phyloP scores from a whole-genome alignment of 257 asterid species.

The Agastache rugosa region DNA sequence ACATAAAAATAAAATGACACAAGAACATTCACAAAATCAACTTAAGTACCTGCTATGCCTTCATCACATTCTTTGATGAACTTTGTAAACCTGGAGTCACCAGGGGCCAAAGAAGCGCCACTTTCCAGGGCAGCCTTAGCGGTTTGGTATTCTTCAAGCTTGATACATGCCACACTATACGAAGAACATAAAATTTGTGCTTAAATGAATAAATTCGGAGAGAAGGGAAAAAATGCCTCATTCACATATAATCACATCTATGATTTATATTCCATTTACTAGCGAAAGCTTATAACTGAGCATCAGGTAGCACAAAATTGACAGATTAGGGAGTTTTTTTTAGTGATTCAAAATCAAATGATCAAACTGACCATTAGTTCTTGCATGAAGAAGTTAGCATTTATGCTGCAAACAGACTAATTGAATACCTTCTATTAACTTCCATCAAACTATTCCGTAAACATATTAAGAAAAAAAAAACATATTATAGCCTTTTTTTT shows the following conservation, averaged over 20 bases:
- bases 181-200: slow-evolving; percentile 10
- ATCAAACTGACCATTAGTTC: not conserved
- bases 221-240: not conserved
- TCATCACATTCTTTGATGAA: slow-evolving; percentile 76
- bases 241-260: slow-evolving; percentile 2
- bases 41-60: slow-evolving; percentile 65
- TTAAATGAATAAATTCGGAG: not conserved
- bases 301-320: slow-evolving; percentile 11
- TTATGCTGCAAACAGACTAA: slow-evolving; percentile 1
- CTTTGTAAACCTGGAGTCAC: slow-evolving; percentile 63
- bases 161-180: slow-evolving; percentile 75
- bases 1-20: not conserved
- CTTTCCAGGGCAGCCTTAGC: slow-evolving; percentile 77
- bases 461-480: not conserved
- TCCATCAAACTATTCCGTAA: slow-evolving; percentile 9
- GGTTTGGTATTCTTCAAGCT: slow-evolving; percentile 91
- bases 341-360: not conserved
- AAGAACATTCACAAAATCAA: not conserved
- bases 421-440: not conserved
- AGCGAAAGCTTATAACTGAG: not conserved
- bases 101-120: slow-evolving; percentile 78
- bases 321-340: not conserved
- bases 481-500: too few species aligned
- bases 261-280: not conserved
- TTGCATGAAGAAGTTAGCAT: not conserved